Conservation (phyloP, 1,284 basidiomycete species). For the Leccinum holopus region DNA sequence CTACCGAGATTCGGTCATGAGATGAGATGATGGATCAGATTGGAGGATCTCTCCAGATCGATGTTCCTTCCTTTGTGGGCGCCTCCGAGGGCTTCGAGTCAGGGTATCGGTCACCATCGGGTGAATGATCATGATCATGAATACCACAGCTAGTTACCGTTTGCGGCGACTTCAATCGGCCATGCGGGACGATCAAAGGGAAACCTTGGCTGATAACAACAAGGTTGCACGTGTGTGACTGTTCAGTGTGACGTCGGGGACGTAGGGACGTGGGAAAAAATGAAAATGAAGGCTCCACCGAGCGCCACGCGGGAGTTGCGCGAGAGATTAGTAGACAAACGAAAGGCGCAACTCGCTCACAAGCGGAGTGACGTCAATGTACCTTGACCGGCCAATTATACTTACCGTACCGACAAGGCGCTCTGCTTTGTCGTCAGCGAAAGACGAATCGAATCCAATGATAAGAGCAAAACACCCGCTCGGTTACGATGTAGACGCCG, state of each 20-base stretch:
- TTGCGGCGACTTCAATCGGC: background rate
- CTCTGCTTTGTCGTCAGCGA: background rate
- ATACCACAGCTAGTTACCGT: background rate
- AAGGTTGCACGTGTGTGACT: background rate
- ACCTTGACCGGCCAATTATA: background rate
- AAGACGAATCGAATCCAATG: background rate
- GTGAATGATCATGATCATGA: background rate
- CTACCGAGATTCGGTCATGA: constrained; percentile 29
- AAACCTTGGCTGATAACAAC: background rate
- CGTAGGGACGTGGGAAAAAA: background rate
- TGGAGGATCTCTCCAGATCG: background rate
- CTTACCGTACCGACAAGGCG: background rate
- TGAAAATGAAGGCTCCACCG: background rate
- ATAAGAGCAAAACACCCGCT: background rate
- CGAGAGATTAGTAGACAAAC: background rate
- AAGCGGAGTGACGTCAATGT: background rate
- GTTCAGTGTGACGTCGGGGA: background rate
- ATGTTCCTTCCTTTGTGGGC: background rate
- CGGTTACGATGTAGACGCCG: background rate
- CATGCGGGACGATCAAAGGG: background rate
- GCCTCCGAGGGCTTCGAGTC: background rate
- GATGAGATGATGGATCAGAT: background rate
- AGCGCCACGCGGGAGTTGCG: background rate
- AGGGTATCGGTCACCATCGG: background rate
- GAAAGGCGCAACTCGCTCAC: background rate